These are phyloP conservation scores for Aspergillus funiculosus DNA, from an alignment of 495 filamentous ascomycete genomes.

Conservation along the genomic window DNA sequence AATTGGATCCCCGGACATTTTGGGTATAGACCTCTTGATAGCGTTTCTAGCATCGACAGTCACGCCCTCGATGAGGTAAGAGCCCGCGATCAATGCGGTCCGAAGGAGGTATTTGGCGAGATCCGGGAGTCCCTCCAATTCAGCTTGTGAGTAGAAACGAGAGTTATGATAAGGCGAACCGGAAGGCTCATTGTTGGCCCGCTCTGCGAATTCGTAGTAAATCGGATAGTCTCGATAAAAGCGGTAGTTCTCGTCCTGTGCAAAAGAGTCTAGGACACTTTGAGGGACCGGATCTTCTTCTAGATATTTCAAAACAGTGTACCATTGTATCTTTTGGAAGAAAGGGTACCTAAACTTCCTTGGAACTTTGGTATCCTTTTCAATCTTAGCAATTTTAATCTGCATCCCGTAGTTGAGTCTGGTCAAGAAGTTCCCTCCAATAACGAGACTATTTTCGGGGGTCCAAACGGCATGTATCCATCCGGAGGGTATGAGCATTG, in stretches of 20 bases:
- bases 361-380: conserved; percentile 66
- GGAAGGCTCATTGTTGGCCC: conserved; percentile 41
- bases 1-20: conserved; percentile 56
- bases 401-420: conserved; percentile 66
- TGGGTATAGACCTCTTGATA: conserved; percentile 60
- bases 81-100: conserved; percentile 62
- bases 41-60: conserved; percentile 51
- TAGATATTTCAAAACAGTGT: conserved; percentile 60
- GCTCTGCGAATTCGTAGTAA: conserved; percentile 54
- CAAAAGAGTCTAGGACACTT: conserved; percentile 51
- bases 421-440: conserved; percentile 73
- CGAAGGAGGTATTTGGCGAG: conserved; percentile 60
- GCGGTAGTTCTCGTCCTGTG: conserved; percentile 45
- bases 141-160: conserved; percentile 61
- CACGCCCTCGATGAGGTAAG: conserved; percentile 55
- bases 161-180: conserved; percentile 50
- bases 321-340: conserved; percentile 74
- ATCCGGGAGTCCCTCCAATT: conserved; percentile 62
- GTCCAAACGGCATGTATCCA: conserved; percentile 84
- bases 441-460: conserved; percentile 67
- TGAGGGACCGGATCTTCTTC: conserved; percentile 60
- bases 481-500: conserved; percentile 72
- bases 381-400: conserved; percentile 63
- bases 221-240: conserved; percentile 52
- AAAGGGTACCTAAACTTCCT: conserved; percentile 66